phyloP scores from a whole-genome alignment of 179 eudicot species.

The Pouteria campechiana region DNA sequence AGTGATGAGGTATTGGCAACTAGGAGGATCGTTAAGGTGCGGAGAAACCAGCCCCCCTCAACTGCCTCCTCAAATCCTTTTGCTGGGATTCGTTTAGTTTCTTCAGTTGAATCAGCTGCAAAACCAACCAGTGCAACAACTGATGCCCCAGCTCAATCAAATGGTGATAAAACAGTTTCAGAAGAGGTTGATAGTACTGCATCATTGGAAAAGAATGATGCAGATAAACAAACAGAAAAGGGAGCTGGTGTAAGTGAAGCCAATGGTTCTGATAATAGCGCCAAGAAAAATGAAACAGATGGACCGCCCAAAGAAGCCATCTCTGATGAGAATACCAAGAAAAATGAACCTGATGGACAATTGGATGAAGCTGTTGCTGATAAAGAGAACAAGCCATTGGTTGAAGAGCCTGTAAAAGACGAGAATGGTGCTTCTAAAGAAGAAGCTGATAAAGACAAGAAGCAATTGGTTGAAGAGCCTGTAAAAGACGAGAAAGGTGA shows the following conservation, averaged over 20 bases:
- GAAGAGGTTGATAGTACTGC: slow-evolving; percentile 27
- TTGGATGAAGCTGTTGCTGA: slow-evolving; percentile 10
- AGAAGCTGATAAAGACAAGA: slow-evolving; percentile 11
- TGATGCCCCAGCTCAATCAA: slow-evolving; percentile 7
- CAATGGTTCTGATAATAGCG: slow-evolving; percentile 1
- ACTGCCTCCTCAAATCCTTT: slow-evolving; percentile 70
- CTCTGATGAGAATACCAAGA: slow-evolving; percentile 12
- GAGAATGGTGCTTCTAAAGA: slow-evolving; percentile 7
- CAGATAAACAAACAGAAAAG: slow-evolving; percentile 16
- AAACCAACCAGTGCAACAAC: slow-evolving; percentile 14
- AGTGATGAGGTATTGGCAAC: slow-evolving; percentile 75
- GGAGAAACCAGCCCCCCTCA: slow-evolving; percentile 49
- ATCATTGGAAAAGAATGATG: slow-evolving; percentile 17
- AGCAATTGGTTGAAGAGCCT: slow-evolving; percentile 13
- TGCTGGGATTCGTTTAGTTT: slow-evolving; percentile 63
- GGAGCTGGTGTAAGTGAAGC: background rate
- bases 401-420: slow-evolving; percentile 4
- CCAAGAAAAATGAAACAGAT: slow-evolving; percentile 3
- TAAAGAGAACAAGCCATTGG: slow-evolving; percentile 6
- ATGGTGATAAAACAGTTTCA: slow-evolving; percentile 15
- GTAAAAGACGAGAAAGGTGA: slow-evolving; percentile 20
- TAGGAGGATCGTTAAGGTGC: slow-evolving; percentile 78
- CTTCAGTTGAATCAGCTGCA: slow-evolving; percentile 21
- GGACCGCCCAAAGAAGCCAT: too few relatives aligned
- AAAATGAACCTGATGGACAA: slow-evolving; percentile 16